Evolutionary conservation across 192 early-diverging fungal genomes (phyloP).

Genomic region (Coemansia sp.): DNA sequence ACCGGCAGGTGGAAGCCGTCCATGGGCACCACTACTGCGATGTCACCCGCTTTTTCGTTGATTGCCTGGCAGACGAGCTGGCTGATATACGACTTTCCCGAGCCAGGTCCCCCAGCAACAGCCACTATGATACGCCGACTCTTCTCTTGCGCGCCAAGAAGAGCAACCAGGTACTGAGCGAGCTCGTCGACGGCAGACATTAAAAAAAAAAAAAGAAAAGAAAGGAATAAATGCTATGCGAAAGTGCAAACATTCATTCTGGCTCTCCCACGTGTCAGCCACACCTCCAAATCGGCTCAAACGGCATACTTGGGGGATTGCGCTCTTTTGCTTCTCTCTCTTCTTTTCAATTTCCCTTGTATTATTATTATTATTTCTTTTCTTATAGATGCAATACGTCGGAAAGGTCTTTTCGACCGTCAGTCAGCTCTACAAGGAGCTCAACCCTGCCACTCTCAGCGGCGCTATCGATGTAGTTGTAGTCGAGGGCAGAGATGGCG

Average conservation of each 20-base stretch:
- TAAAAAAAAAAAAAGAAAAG: neutral
- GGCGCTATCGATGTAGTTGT: conserved; percentile 99
- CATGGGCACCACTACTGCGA: conserved; percentile 57
- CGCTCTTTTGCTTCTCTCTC: conserved; percentile 6
- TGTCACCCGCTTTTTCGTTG: conserved; percentile 1
- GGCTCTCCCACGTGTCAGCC: neutral
- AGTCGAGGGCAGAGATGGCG: conserved; percentile 80
- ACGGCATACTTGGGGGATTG: neutral
- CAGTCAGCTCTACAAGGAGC: conserved; percentile 89
- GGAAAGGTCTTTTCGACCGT: conserved; percentile 76
- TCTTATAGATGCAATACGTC: conserved; percentile 62
- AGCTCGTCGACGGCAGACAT: neutral
- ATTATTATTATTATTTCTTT: conserved; percentile 12
- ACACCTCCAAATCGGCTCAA: neutral
- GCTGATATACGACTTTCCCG: conserved; percentile 45
- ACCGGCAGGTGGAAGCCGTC: conserved; percentile 63
- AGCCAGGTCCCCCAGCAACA: conserved; percentile 30
- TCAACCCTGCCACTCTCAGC: conserved; percentile 95
- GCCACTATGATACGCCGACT: conserved; percentile 31
- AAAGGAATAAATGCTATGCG: neutral
- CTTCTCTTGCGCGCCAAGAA: neutral
- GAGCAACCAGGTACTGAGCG: neutral
- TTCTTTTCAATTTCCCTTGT: conserved; percentile 1
- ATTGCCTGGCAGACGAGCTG: conserved; percentile 9
- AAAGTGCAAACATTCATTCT: neutral